A percentile compares a stretch with the other conserved stretches of the same genome.
These are phyloP conservation scores for Aspergillus tanneri DNA, from an alignment of 2,329 filamentous ascomycete genomes.

Conservation along the genomic window DNA sequence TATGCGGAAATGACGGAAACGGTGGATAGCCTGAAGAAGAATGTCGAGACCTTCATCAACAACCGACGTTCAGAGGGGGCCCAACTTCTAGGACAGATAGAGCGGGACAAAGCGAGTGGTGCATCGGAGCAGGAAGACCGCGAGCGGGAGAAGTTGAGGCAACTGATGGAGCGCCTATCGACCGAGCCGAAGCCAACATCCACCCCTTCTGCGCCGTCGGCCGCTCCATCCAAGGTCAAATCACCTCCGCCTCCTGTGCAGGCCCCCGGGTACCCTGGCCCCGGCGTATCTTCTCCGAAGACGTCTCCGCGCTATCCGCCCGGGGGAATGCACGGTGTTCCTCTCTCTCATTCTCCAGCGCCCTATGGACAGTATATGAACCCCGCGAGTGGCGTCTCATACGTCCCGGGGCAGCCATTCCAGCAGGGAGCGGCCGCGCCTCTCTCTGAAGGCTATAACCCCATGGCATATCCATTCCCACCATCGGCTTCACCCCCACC, in stretches of 20 bases:
- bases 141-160: constrained; percentile 80
- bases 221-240: constrained; percentile 46
- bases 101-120: constrained; percentile 68
- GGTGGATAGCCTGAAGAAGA: constrained; percentile 86
- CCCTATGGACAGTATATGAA: constrained; percentile 38
- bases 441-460: constrained; percentile 48
- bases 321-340: constrained; percentile 26
- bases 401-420: constrained; percentile 35
- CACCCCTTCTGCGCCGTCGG: constrained; percentile 41
- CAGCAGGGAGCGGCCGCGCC: constrained; percentile 45
- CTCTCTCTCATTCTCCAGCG: constrained; percentile 37
- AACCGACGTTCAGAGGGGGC: constrained; percentile 89
- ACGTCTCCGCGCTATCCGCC: constrained; percentile 39
- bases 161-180: constrained; percentile 93
- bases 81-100: constrained; percentile 83
- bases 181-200: constrained; percentile 58
- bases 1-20: constrained; percentile 96
- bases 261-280: constrained; percentile 31
- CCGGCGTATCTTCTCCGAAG: constrained; percentile 42
- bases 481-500: constrained; percentile 45
- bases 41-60: constrained; percentile 95
- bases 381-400: constrained; percentile 25
- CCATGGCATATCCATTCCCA: constrained; percentile 51
- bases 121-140: constrained; percentile 66
- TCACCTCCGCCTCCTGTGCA: constrained; percentile 38